Conservation (phyloP, 2,329 filamentous ascomycete genomes). For the Paradendryphiella salina region DNA sequence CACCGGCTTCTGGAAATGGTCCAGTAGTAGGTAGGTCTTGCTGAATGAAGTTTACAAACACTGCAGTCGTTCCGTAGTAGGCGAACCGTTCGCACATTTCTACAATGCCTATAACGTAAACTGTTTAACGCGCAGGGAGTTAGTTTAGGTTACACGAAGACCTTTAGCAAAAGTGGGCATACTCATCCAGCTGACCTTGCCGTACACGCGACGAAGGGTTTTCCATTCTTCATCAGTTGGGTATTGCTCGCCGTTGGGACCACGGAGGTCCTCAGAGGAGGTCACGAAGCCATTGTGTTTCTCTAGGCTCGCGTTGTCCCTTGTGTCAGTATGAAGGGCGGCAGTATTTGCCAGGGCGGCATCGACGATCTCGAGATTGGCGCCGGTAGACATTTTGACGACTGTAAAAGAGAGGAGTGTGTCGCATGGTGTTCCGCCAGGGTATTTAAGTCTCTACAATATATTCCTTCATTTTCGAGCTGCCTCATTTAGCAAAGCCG, state of each 20-base stretch:
- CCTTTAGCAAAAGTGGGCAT: not conserved
- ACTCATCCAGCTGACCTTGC: conserved; percentile 37
- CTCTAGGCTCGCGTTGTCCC: conserved; percentile 9
- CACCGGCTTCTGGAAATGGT: conserved; percentile 55
- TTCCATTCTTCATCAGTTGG: conserved; percentile 36
- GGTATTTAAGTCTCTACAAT: conserved; percentile 7
- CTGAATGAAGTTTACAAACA: conserved; percentile 40
- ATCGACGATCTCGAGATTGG: conserved; percentile 24
- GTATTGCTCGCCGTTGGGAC: conserved; percentile 32
- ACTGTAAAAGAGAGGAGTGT: not conserved
- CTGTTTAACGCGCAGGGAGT: not conserved
- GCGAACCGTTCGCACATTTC: conserved; percentile 40
- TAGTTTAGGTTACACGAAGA: not conserved
- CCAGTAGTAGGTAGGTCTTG: conserved; percentile 54
- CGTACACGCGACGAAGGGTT: conserved; percentile 38
- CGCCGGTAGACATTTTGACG: conserved; percentile 23
- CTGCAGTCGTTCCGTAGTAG: conserved; percentile 37
- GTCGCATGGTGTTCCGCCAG: not conserved
- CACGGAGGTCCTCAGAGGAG: conserved; percentile 15
- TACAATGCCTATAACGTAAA: conserved; percentile 37
- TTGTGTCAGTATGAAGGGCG: conserved; percentile 8
- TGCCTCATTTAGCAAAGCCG: conserved; percentile 23
- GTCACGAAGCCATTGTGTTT: conserved; percentile 13
- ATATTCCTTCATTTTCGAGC: conserved; percentile 9
- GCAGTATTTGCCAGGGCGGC: conserved; percentile 18